phyloP scores from a whole-genome alignment of 106 monocot genomes.

The Vanilla planifolia region DNA sequence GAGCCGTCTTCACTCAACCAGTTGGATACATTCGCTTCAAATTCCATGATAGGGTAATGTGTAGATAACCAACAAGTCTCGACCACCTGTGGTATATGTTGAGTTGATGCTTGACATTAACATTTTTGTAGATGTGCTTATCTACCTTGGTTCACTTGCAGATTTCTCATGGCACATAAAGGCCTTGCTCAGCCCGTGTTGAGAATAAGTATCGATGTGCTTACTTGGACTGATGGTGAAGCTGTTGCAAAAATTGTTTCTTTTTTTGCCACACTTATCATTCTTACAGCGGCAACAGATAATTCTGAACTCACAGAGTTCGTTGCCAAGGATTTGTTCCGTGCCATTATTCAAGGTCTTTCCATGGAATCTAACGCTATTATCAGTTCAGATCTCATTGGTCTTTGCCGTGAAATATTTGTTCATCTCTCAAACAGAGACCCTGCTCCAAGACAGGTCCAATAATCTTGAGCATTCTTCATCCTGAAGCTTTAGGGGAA shows the following conservation, averaged over 20 bases:
- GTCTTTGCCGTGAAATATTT: constrained; percentile 89
- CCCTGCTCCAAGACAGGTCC: constrained; percentile 89
- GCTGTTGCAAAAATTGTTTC: constrained; percentile 60
- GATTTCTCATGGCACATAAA: constrained; percentile 66
- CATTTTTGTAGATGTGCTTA: constrained; percentile 6
- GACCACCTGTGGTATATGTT: too few species aligned
- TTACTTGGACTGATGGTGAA: constrained; percentile 87
- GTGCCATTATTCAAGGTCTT: constrained; percentile 60
- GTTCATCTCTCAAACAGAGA: constrained; percentile 64
- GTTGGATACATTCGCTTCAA: constrained; percentile 47
- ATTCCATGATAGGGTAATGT: constrained; percentile 65
- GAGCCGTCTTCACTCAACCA: constrained; percentile 43
- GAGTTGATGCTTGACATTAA: background rate
- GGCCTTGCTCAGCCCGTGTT: constrained; percentile 53
- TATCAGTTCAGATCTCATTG: constrained; percentile 79
- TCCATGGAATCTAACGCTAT: constrained; percentile 79
- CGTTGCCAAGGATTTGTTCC: constrained; percentile 81
- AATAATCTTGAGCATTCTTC: constrained; percentile 2
- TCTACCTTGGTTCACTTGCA: constrained; percentile 19
- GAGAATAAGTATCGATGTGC: constrained; percentile 54
- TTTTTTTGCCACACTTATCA: constrained; percentile 66
- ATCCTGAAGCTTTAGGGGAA: background rate
- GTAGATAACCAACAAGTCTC: background rate
- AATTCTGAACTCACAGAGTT: constrained; percentile 66
- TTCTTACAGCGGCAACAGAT: constrained; percentile 64